A percentile compares a stretch with the other conserved stretches of the same genome.
phyloP scores from a whole-genome alignment of 179 eudicot genomes.

The Camellia oleifera region DNA sequence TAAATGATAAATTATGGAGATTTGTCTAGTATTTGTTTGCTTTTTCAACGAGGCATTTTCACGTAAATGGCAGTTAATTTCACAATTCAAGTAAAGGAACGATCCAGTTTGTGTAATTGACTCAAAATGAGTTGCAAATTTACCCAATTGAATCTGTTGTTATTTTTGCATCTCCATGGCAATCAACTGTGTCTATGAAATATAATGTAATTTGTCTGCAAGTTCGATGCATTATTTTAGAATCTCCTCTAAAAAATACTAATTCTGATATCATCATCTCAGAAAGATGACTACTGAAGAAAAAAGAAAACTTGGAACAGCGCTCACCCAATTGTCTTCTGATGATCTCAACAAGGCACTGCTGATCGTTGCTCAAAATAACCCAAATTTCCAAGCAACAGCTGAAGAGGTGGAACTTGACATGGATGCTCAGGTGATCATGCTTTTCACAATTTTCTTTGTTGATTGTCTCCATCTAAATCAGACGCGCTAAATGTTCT shows the following conservation, averaged over 20 bases:
- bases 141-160: too few species aligned
- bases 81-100: too few species aligned
- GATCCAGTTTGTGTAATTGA: too few species aligned
- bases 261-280: conserved; percentile 14
- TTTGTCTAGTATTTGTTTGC: too few species aligned
- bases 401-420: conserved; percentile 79
- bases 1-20: too few species aligned
- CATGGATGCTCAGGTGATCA: conserved; percentile 79
- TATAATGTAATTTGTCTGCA: not conserved
- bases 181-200: too few species aligned
- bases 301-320: conserved; percentile 68
- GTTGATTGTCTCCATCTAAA: not conserved
- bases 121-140: too few species aligned
- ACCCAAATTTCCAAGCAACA: conserved; percentile 60
- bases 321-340: conserved; percentile 57
- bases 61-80: too few species aligned
- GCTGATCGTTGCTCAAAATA: conserved; percentile 61
- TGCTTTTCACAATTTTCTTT: not conserved
- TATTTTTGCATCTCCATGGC: too few species aligned
- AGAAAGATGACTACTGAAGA: conserved; percentile 87
- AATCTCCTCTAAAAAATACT: not conserved
- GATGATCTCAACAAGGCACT: conserved; percentile 75
- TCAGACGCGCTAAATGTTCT: not conserved
- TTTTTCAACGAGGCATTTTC: too few species aligned
- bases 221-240: not conserved